Percentiles rank a stretch among this genome's conserved stretches.
These are phyloP conservation scores for Bathelium albidoporum DNA, from an alignment of 495 filamentous ascomycete genomes.

Conservation along the genomic window DNA sequence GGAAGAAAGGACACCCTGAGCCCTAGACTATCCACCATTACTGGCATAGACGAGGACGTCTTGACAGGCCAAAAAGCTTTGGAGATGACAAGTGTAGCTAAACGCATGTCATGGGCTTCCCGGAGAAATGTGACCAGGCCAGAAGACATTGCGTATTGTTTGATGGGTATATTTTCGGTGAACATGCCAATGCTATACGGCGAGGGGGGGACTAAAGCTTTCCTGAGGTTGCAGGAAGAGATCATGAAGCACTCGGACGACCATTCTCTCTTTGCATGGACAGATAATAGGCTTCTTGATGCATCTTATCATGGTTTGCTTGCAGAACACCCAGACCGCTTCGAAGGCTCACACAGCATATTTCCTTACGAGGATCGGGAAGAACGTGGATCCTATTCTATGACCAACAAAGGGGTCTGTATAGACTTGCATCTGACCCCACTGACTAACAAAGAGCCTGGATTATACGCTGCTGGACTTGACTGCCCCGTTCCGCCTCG, in stretches of 20 bases:
- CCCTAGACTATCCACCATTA: background rate
- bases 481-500: background rate
- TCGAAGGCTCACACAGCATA: background rate
- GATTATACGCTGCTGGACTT: background rate
- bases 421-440: background rate
- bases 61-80: background rate
- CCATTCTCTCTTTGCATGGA: conserved; percentile 20
- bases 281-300: background rate
- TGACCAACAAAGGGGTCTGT: background rate
- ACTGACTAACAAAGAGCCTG: background rate
- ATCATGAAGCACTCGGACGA: conserved; percentile 22
- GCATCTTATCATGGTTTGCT: background rate
- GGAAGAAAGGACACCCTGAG: background rate
- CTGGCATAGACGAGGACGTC: conserved; percentile 1
- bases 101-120: conserved; percentile 19
- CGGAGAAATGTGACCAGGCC: conserved; percentile 8
- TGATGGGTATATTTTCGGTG: conserved; percentile 29
- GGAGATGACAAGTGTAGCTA: conserved; percentile 8
- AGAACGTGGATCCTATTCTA: background rate
- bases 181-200: conserved; percentile 35
- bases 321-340: background rate
- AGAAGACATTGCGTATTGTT: conserved; percentile 30
- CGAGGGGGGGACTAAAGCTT: conserved; percentile 25
- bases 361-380: background rate
- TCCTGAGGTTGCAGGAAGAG: conserved; percentile 24